Percentiles rank a stretch among this genome's conserved stretches.
Evolutionary conservation across 441 rosid species (phyloP).

Genomic region (Heliophila coronopifolia): DNA sequence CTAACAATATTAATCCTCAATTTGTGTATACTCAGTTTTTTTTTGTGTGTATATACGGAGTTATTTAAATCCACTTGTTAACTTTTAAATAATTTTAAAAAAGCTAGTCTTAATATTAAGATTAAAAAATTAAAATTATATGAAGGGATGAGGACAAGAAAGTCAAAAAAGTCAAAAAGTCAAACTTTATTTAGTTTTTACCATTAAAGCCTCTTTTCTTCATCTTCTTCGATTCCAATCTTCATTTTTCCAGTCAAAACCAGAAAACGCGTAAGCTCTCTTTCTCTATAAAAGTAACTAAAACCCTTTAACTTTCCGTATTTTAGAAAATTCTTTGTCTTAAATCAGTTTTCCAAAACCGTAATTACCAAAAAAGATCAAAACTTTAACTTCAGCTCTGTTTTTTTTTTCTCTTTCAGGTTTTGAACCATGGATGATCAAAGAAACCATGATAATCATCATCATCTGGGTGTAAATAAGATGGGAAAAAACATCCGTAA

Average conservation of each 20-base stretch:
- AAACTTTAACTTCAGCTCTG: not conserved
- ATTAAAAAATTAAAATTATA: not conserved
- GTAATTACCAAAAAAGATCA: not conserved
- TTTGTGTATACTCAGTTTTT: too few relatives aligned
- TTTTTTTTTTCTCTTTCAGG: constrained; percentile 17
- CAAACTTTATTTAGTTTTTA: constrained; percentile 1
- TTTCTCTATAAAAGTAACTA: not conserved
- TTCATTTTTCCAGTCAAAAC: constrained; percentile 17
- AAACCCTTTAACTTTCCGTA: not conserved
- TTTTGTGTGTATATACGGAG: too few relatives aligned
- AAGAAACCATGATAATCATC: constrained; percentile 42
- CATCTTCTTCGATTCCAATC: not conserved
- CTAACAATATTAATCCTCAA: too few relatives aligned
- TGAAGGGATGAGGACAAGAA: not conserved
- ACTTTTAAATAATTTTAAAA: not conserved
- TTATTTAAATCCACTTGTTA: constrained; percentile 20
- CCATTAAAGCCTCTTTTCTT: constrained; percentile 13
- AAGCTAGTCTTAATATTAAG: not conserved
- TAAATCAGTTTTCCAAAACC: not conserved
- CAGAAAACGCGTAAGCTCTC: constrained; percentile 25
- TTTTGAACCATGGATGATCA: constrained; percentile 62
- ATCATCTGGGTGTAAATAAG: constrained; percentile 72
- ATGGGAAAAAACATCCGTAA: constrained; percentile 75
- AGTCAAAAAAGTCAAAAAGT: constrained; percentile 25
- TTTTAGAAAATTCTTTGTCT: not conserved